Base-by-base conservation (phyloP, 305 asterid genomes). In the Solanum hybrid region DNA sequence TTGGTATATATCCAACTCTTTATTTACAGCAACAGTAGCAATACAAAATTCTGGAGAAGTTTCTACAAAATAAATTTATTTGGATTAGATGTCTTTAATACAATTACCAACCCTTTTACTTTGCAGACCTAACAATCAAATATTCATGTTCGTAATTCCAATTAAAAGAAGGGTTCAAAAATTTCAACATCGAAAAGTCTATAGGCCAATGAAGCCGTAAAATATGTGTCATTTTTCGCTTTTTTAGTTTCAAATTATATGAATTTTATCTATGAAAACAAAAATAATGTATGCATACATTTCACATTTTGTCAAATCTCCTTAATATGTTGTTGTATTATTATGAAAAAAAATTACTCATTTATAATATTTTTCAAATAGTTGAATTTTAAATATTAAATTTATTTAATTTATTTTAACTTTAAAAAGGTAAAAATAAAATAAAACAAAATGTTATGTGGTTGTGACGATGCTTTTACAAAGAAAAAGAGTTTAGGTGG, bases 1-100 rank as follows among this genome's bases (percentile, higher is more conserved):
- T 29, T 16, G 5, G 1, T 8, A 3, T 0, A 0, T 1, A 2
- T 35, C 6, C 20, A n/a, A 36, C 2, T 31, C 12, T 28, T 11
- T 6, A 2, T 11, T 0, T 5, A 24, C 4, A 69, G 1, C 14
- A 20, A 10, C 2, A 4, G 0, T 67, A 69, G 9, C 9, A 69
- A 24, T 11, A 29, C n/a, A 29, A 29, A 29, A 6, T 74, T 29
- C 80, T 7, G 12, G 37, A 74, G 3, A 31, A 14, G 36, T 26
- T 14, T 8, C 39, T 31, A 7, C 24, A 8, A 29, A 75, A 78
- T 11, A 11, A 61, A 79, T 79, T 36, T 79, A 36, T 79, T 79
- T 79, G 29, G 29, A 78, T 35, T 22, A 22, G 26, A 71, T 26
- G 77, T 71, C 77, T 71, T 12, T 26, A 26, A 12, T 24, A 28